phyloP scores from a whole-genome alignment of 148 eudicot species.

The Pouteria glomerata region DNA sequence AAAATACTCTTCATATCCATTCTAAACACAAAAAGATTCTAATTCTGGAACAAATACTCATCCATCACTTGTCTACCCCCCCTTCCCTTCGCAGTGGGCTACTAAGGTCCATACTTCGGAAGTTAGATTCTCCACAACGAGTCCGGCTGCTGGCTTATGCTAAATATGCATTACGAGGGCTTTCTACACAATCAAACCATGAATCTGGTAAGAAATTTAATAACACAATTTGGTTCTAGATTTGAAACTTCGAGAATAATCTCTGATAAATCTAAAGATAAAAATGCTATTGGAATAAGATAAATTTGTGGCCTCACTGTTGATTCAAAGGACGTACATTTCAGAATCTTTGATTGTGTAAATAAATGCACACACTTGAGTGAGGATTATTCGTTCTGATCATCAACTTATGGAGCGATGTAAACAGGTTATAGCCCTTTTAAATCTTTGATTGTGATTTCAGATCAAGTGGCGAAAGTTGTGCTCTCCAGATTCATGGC shows the following conservation, averaged over 20 bases:
- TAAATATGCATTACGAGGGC: slow-evolving; percentile 62
- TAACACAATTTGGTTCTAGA: neutral
- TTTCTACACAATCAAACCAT: slow-evolving; percentile 33
- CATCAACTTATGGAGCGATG: too few species aligned
- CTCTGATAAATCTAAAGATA: neutral
- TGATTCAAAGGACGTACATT: neutral
- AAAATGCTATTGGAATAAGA: neutral
- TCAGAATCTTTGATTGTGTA: neutral
- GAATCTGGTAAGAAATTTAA: slow-evolving; percentile 42
- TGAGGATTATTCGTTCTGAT: neutral
- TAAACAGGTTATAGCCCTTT: too few species aligned
- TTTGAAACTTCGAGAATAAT: neutral
- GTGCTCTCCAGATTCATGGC: slow-evolving; percentile 24
- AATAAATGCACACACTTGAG: neutral
- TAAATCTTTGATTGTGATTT: slow-evolving; percentile 2
- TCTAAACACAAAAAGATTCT: neutral
- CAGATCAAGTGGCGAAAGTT: slow-evolving; percentile 24
- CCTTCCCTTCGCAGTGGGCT: slow-evolving; percentile 53
- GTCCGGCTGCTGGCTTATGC: slow-evolving; percentile 66
- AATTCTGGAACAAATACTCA: neutral
- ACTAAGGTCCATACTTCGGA: slow-evolving; percentile 60
- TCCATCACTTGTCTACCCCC: slow-evolving; percentile 1
- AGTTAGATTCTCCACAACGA: slow-evolving; percentile 60
- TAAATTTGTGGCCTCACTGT: neutral
- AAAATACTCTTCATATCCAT: slow-evolving; percentile 8